These are phyloP conservation scores for Pholiota adiposa DNA, from an alignment of 1,284 basidiomycete genomes.

Conservation along the genomic window DNA sequence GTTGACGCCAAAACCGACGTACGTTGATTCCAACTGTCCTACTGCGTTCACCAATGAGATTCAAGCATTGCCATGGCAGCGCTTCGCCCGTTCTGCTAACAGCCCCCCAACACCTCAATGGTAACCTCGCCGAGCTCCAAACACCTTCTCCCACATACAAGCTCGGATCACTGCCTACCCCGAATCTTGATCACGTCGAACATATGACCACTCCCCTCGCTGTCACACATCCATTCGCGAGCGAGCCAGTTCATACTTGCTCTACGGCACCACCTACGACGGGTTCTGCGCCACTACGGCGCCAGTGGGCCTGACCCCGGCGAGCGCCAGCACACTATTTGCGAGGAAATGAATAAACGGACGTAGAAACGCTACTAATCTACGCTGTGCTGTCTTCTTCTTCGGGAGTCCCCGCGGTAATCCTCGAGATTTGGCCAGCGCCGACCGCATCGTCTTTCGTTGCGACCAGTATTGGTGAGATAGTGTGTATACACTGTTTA, in stretches of 20 bases:
- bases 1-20: background rate
- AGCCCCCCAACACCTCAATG: conserved; percentile 16
- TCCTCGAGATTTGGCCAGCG: conserved; percentile 32
- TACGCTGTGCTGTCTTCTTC: conserved; percentile 45
- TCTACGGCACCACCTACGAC: conserved; percentile 24
- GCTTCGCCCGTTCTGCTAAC: conserved; percentile 32
- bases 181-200: conserved; percentile 43
- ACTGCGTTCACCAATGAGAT: background rate
- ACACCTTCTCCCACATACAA: conserved; percentile 17
- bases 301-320: conserved; percentile 41
- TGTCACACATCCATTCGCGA: conserved; percentile 36
- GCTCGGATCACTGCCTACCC: conserved; percentile 47
- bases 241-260: conserved; percentile 31
- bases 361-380: conserved; percentile 37
- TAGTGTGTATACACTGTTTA: background rate
- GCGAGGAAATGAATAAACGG: conserved; percentile 48
- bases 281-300: conserved; percentile 6
- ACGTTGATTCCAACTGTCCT: background rate
- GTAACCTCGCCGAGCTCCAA: conserved; percentile 10
- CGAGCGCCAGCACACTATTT: conserved; percentile 36
- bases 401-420: conserved; percentile 39
- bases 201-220: conserved; percentile 26
- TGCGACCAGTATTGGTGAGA: conserved; percentile 40
- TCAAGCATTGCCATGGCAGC: conserved; percentile 13
- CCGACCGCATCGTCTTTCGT: too few species aligned